phyloP scores from a whole-genome alignment of 208 protist species.

The Crithidia expoeki region DNA sequence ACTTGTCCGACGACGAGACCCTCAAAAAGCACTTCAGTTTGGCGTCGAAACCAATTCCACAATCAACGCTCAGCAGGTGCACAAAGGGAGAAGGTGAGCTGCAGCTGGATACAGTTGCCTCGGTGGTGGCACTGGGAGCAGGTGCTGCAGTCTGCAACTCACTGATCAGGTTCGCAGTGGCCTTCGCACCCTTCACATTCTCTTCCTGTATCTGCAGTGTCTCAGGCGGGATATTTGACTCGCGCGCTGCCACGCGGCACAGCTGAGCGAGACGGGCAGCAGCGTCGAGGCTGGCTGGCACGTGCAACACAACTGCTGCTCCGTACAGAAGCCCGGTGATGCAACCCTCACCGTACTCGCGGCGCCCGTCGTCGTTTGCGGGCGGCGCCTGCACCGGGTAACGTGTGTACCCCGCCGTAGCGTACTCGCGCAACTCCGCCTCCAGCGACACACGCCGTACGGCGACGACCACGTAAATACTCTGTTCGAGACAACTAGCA shows the following conservation, averaged over 20 bases:
- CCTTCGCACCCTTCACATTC: background rate
- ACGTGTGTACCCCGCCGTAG: constrained; percentile 15
- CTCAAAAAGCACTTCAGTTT: background rate
- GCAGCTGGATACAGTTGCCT: background rate
- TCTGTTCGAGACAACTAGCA: background rate
- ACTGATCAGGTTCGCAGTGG: background rate
- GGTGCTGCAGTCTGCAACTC: background rate
- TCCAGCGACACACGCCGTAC: constrained; percentile 35
- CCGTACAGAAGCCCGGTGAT: constrained; percentile 38
- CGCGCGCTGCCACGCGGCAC: background rate
- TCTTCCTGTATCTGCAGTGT: constrained; percentile 11
- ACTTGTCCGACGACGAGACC: background rate
- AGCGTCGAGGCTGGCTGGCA: background rate
- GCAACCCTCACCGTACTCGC: constrained; percentile 33
- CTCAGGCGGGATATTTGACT: background rate
- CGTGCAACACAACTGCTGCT: constrained; percentile 21
- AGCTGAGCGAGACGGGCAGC: background rate
- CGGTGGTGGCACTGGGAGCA: background rate
- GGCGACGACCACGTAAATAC: constrained; percentile 12
- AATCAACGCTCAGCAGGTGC: background rate
- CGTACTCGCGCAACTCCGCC: constrained; percentile 39
- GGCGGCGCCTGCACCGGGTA: constrained; percentile 20
- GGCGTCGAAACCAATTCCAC: background rate
- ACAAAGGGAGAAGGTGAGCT: background rate
- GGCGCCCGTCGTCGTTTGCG: constrained; percentile 21